Percentiles rank a stretch among this genome's conserved stretches.
Evolutionary conservation across 768 basidiomycete genomes (phyloP).

Genomic region (Obba rivulosa): DNA sequence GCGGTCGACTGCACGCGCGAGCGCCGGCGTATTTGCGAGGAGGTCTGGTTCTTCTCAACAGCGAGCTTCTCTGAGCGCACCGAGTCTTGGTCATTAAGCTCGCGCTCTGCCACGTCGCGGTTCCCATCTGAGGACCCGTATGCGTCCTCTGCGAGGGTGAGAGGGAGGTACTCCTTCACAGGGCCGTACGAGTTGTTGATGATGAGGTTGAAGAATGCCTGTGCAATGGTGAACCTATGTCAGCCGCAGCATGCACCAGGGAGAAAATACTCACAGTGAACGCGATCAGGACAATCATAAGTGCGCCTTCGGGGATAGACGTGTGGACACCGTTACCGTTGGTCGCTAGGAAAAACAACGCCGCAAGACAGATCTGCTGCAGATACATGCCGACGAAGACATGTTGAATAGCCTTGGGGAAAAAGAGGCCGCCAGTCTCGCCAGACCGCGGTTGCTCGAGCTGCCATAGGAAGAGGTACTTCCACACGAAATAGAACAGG

Average conservation of each 20-base stretch:
- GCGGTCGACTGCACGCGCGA: neutral
- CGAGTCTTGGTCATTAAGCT: constrained; percentile 13
- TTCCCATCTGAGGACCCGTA: constrained; percentile 10
- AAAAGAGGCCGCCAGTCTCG: constrained; percentile 93
- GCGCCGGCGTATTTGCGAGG: neutral
- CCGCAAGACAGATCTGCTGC: constrained; percentile 78
- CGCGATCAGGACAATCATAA: constrained; percentile 83
- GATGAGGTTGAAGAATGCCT: constrained; percentile 70
- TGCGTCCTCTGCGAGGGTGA: constrained; percentile 50
- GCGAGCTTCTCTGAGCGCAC: constrained; percentile 2
- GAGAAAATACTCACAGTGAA: constrained; percentile 60
- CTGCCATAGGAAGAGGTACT: constrained; percentile 41
- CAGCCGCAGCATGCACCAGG: neutral
- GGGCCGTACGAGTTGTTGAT: constrained; percentile 80
- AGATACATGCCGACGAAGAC: constrained; percentile 93
- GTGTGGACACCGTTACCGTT: constrained; percentile 46
- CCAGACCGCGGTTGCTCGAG: constrained; percentile 60
- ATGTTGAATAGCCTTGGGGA: constrained; percentile 91
- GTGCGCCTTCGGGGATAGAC: constrained; percentile 66
- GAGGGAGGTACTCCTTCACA: constrained; percentile 67
- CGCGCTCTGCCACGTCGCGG: constrained; percentile 13
- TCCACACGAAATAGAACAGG: constrained; percentile 78
- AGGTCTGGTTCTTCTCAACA: neutral
- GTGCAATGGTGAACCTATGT: neutral
- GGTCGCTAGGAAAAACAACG: constrained; percentile 85